Percentiles rank a stretch among this genome's conserved stretches.
phyloP scores from a whole-genome alignment of 352 stramenopile species.

The Pythium scleroteichum region DNA sequence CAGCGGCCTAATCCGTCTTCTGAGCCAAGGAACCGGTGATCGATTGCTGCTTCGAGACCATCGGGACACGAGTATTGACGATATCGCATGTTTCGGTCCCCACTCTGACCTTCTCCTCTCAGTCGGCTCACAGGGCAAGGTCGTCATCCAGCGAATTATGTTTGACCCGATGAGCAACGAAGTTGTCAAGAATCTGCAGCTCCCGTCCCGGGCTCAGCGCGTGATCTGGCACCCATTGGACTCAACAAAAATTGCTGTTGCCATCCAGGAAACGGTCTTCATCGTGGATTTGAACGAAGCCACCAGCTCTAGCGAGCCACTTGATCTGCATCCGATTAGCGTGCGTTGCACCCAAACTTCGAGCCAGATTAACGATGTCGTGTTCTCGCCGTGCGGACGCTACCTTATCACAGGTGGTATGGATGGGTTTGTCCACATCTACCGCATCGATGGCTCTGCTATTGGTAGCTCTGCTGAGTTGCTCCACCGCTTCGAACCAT shows the following conservation, averaged over 20 bases:
- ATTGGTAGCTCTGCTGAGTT: slow-evolving; percentile 61
- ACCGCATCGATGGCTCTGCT: slow-evolving; percentile 50
- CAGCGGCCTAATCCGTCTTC: slow-evolving; percentile 83
- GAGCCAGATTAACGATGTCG: slow-evolving; percentile 75
- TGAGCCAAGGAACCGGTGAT: slow-evolving; percentile 78
- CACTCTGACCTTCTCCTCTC: slow-evolving; percentile 72
- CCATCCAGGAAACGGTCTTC: slow-evolving; percentile 64
- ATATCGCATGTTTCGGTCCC: slow-evolving; percentile 75
- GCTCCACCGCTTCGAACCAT: slow-evolving; percentile 79
- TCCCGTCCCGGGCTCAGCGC: slow-evolving; percentile 46
- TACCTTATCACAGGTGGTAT: slow-evolving; percentile 66
- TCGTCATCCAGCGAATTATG: slow-evolving; percentile 72
- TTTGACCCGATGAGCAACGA: slow-evolving; percentile 71
- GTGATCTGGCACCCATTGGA: slow-evolving; percentile 84
- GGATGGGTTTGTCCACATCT: slow-evolving; percentile 83
- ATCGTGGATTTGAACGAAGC: slow-evolving; percentile 57
- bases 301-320: slow-evolving; percentile 35
- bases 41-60: slow-evolving; percentile 75
- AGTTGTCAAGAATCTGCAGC: slow-evolving; percentile 60
- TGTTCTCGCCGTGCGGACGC: slow-evolving; percentile 63
- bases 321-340: slow-evolving; percentile 70
- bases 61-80: slow-evolving; percentile 67
- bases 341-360: slow-evolving; percentile 69
- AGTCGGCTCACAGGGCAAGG: slow-evolving; percentile 67
- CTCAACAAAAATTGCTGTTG: slow-evolving; percentile 72